These are phyloP conservation scores for Diplodia corticola DNA, from an alignment of 2,329 filamentous ascomycete genomes.

Conservation along the genomic window DNA sequence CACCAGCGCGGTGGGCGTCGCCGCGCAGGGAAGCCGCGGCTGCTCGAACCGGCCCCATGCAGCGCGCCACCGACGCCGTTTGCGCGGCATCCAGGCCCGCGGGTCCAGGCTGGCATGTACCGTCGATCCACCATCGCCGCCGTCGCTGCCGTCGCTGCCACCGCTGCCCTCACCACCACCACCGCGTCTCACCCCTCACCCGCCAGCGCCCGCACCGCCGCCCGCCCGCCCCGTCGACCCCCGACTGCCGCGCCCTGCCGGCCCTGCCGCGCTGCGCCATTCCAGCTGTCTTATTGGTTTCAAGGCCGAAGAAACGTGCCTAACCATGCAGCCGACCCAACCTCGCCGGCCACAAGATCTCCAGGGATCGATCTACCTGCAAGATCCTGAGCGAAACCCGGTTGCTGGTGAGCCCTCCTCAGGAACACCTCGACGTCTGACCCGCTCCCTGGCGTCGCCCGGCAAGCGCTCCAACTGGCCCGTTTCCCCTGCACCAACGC, in stretches of 20 bases:
- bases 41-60: conserved; percentile 11
- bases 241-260: not conserved
- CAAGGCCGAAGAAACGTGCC: conserved; percentile 20
- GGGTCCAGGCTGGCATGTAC: conserved; percentile 1
- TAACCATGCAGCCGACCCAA: conserved; percentile 13
- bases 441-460: conserved; percentile 2
- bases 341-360: conserved; percentile 22
- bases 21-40: conserved; percentile 6
- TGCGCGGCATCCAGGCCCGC: conserved; percentile 3
- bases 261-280: conserved; percentile 1
- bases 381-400: conserved; percentile 16
- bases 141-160: no score
- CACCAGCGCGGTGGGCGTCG: conserved; percentile 8
- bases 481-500: not conserved
- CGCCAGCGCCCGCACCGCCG: not conserved
- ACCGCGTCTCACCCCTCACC: not conserved
- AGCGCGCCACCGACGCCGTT: conserved; percentile 16
- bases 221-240: not conserved
- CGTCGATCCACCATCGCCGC: not conserved
- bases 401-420: conserved; percentile 19
- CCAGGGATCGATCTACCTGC: conserved; percentile 20
- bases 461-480: conserved; percentile 19
- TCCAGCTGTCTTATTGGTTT: conserved; percentile 20
- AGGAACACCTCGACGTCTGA: conserved; percentile 18
- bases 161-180: not conserved